Conservation (phyloP, 1,284 basidiomycete species). For the Dichomitus squalens region DNA sequence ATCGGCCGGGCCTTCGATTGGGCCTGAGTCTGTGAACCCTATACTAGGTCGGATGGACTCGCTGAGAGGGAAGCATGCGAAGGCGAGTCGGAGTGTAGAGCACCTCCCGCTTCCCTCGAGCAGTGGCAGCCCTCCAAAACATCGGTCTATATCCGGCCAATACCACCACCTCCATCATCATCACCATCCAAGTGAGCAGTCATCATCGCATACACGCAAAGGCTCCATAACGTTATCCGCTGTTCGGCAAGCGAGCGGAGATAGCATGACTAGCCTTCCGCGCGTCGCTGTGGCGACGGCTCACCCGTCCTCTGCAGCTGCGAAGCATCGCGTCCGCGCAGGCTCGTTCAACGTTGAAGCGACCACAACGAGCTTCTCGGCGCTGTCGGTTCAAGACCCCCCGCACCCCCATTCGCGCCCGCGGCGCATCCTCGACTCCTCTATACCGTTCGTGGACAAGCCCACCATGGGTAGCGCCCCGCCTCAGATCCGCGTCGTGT, state of each 20-base stretch:
- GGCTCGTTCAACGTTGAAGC: slow-evolving; percentile 37
- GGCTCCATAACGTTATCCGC: slow-evolving; percentile 15
- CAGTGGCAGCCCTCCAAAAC: slow-evolving; percentile 30
- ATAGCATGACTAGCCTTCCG: slow-evolving; percentile 53
- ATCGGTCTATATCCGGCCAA: slow-evolving; percentile 33
- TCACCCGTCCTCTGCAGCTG: background rate
- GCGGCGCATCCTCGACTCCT: slow-evolving; percentile 21
- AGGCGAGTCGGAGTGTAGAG: slow-evolving; percentile 67
- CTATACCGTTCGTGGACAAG: slow-evolving; percentile 20
- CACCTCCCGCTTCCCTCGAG: slow-evolving; percentile 30
- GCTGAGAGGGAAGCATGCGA: slow-evolving; percentile 45
- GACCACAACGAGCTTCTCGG: slow-evolving; percentile 22
- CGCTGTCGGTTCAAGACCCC: slow-evolving; percentile 14
- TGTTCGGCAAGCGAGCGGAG: slow-evolving; percentile 43
- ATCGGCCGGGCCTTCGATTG: slow-evolving; percentile 13
- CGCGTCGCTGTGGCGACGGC: slow-evolving; percentile 40
- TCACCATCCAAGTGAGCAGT: background rate
- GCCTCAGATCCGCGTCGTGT: slow-evolving; percentile 22
- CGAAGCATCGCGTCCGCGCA: slow-evolving; percentile 33
- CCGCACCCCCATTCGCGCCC: slow-evolving; percentile 2
- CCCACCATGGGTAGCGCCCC: slow-evolving; percentile 13
- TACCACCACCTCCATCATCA: background rate
- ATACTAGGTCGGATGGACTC: slow-evolving; percentile 35
- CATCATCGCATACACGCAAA: background rate
- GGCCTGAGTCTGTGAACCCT: slow-evolving; percentile 7